Evolutionary conservation across 345 rosid genomes (phyloP), one percentile per base, ranked within the genome.

Genomic region (Salix exigua): DNA sequence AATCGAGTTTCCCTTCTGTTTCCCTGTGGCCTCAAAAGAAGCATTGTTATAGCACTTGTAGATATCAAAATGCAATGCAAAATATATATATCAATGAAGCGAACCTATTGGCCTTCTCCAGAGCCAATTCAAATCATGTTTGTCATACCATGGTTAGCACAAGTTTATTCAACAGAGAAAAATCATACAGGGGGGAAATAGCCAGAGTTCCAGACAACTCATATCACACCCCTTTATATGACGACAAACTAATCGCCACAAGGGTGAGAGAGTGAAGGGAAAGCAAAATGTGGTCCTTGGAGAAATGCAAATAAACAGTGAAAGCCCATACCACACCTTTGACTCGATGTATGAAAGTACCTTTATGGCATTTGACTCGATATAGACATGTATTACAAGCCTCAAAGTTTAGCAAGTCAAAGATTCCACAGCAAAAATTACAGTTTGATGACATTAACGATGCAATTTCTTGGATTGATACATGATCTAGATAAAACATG

Each of bases 1-100:
- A 96, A 85, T 70, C 97, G 86, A 30, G 97, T 96, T 88, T 94
- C 99, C 86, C 97, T 92, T 88, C 97, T 83, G 78, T 96, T 96
- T 35, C 99, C 99, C 99, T 96, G 86, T 30, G 7, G 51, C 61
- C 79, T 9, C 61, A 75, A 70, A 70, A 66, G 61, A 74, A 73
- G 28, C 73, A 75, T 13, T 31, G 26, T 6, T 44, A 73, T 25
- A 74, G 44, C 37, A 60, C 12, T 46, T 50, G 25, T 9, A 42
- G 37, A 75, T 37, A 58, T 62, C 18, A 25, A 69, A 62, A 62
- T 44, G 61, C 40, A 65, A 53, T 19, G 46, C 21, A 31, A 14
- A 19, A n/a, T 60, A 73, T 25, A 73, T 25, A 73, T n/a, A 18
- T 63, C 35, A 40, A 77, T 65, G 53, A 48, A 23, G 23, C 19